phyloP scores from a whole-genome alignment of 768 basidiomycete genomes.

The Russula foetens region DNA sequence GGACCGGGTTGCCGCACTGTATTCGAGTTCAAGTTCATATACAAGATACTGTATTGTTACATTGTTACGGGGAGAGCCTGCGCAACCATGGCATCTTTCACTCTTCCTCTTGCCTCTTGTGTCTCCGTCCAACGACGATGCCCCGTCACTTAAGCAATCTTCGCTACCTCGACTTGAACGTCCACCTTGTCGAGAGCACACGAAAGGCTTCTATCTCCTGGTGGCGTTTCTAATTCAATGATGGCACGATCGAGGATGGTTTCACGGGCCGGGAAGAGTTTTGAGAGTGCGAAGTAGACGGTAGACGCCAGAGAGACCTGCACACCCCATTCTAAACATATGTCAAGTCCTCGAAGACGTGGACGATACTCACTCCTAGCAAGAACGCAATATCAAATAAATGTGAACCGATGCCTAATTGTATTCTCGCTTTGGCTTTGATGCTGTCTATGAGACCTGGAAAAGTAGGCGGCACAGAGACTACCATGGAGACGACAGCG shows the following conservation, averaged over 20 bases:
- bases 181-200: background rate
- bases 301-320: constrained; percentile 15
- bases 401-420: constrained; percentile 45
- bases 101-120: background rate
- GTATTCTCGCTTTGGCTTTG: constrained; percentile 52
- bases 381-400: constrained; percentile 71
- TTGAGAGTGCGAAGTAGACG: constrained; percentile 14
- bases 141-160: background rate
- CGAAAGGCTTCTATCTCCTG: background rate
- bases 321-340: background rate
- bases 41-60: too few relatives aligned
- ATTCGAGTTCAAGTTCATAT: too few relatives aligned
- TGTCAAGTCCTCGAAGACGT: background rate
- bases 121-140: too few relatives aligned
- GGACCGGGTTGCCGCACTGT: constrained; percentile 1
- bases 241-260: constrained; percentile 17
- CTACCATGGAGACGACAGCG: constrained; percentile 56
- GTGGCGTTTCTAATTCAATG: background rate
- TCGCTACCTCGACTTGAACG: background rate
- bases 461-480: constrained; percentile 63
- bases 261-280: constrained; percentile 11
- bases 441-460: constrained; percentile 76
- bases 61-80: too few relatives aligned
- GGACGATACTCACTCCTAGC: constrained; percentile 43
- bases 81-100: too few relatives aligned